These are phyloP conservation scores for Phytophthora ohioensis DNA, from an alignment of 352 stramenopile genomes.

Conservation along the genomic window DNA sequence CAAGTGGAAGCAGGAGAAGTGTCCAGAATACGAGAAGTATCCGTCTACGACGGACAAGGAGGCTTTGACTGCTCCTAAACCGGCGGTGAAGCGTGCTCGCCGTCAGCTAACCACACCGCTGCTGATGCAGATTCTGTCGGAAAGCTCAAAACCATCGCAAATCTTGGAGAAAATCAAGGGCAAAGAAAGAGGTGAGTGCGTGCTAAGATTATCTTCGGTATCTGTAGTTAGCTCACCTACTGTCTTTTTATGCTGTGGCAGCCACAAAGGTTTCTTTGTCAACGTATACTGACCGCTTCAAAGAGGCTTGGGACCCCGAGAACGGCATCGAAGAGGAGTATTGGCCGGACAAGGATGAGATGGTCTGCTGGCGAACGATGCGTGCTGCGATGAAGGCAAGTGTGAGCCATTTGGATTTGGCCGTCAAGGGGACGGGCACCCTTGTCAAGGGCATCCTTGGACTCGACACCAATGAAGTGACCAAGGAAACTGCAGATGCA, in stretches of 20 bases:
- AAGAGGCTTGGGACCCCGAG: constrained; percentile 94
- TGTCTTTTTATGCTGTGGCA: constrained; percentile 22
- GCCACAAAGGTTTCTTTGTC: constrained; percentile 74
- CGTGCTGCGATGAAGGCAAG: constrained; percentile 80
- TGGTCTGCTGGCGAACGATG: constrained; percentile 89
- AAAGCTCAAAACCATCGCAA: constrained; percentile 75
- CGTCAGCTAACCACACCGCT: constrained; percentile 54
- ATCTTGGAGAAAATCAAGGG: constrained; percentile 85
- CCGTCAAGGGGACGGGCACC: constrained; percentile 61
- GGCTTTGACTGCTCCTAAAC: constrained; percentile 30
- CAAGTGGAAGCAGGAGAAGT: constrained; percentile 93
- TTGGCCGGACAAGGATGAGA: constrained; percentile 94
- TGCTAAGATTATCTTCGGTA: constrained; percentile 3
- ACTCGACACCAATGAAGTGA: constrained; percentile 32
- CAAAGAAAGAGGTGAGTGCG: constrained; percentile 55
- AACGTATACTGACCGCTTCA: constrained; percentile 90
- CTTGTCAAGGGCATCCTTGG: constrained; percentile 83
- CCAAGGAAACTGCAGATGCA: constrained; percentile 23
- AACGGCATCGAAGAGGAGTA: constrained; percentile 97
- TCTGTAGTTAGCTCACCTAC: background rate
- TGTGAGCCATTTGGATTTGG: constrained; percentile 75
- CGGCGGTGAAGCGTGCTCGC: constrained; percentile 37
- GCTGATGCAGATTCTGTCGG: constrained; percentile 83
- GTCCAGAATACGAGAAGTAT: constrained; percentile 78
- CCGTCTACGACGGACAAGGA: constrained; percentile 28